These are phyloP conservation scores for Bryum argenteum DNA, from an alignment of 225 moss, liverwort and hornwort species.

Conservation along the genomic window DNA sequence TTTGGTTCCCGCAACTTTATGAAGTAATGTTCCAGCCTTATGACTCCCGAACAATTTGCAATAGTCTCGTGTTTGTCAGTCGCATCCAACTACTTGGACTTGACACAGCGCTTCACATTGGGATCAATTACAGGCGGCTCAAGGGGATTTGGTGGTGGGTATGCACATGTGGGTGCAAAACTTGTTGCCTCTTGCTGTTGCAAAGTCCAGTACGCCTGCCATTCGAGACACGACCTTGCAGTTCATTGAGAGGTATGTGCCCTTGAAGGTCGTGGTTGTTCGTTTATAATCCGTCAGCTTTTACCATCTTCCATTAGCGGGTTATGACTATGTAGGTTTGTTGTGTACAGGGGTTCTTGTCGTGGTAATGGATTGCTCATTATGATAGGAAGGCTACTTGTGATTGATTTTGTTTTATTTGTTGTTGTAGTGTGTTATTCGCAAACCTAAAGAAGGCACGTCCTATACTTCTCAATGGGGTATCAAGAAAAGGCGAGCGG, in stretches of 20 bases:
- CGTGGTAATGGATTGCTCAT: background rate
- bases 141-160: constrained; percentile 87
- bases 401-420: background rate
- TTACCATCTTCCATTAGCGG: background rate
- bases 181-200: constrained; percentile 83
- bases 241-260: constrained; percentile 75
- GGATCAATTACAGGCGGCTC: constrained; percentile 65
- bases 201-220: constrained; percentile 79
- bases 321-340: background rate
- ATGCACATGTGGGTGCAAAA: constrained; percentile 98
- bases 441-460: constrained; percentile 77
- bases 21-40: too few relatives aligned
- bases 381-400: background rate
- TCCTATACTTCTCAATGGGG: constrained; percentile 75
- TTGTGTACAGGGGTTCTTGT: background rate
- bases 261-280: background rate
- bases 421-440: constrained; percentile 65
- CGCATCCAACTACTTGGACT: background rate
- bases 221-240: constrained; percentile 74
- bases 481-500: constrained; percentile 87
- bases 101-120: background rate
- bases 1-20: background rate
- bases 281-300: background rate
- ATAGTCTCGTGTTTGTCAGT: background rate
- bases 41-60: background rate